These are phyloP conservation scores for Diaporthe sp. DNA, from an alignment of 2,329 filamentous ascomycete species.

Conservation along the genomic window DNA sequence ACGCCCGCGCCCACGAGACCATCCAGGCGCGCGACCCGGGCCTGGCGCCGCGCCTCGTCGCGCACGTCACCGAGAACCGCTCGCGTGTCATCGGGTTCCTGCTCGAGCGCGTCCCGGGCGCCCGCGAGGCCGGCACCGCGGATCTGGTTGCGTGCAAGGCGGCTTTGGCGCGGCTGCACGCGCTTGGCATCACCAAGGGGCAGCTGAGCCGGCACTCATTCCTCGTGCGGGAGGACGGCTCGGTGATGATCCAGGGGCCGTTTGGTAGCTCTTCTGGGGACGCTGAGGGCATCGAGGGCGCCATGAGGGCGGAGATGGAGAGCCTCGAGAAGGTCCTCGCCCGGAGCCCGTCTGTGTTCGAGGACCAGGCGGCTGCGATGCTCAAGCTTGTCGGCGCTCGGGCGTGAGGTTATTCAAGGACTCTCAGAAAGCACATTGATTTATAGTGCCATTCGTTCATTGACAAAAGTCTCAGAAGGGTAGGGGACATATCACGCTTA, in stretches of 20 bases:
- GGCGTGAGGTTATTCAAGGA: background rate
- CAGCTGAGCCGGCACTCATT: constrained; percentile 20
- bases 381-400: background rate
- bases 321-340: background rate
- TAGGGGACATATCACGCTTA: background rate
- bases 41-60: constrained; percentile 15
- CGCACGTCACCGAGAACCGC: constrained; percentile 33
- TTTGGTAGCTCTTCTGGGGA: background rate
- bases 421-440: background rate
- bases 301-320: background rate
- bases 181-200: constrained; percentile 16
- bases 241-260: constrained; percentile 21
- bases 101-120: constrained; percentile 14
- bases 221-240: background rate
- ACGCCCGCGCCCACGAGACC: constrained; percentile 16
- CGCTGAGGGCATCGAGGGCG: background rate
- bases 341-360: background rate
- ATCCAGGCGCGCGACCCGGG: constrained; percentile 29
- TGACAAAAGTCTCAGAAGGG: background rate
- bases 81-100: constrained; percentile 16
- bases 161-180: constrained; percentile 9
- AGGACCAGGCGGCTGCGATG: background rate
- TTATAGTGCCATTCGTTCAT: background rate
- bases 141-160: constrained; percentile 21
- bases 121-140: constrained; percentile 22